Conservation (phyloP, 352 stramenopile genomes). For the Globisporangium radiosum region DNA sequence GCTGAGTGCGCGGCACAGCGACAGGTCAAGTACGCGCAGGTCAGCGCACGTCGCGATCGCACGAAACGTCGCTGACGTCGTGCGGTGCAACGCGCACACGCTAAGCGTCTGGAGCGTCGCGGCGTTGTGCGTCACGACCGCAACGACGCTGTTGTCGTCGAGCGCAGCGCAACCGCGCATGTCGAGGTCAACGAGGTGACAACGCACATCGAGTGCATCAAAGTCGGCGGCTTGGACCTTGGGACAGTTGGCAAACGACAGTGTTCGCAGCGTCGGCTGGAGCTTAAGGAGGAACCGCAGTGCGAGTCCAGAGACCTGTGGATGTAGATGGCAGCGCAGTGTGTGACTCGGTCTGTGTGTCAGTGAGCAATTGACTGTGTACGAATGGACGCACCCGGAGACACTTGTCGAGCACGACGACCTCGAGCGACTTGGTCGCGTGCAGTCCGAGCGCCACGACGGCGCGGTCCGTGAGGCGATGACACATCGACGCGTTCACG, state of each 20-base stretch:
- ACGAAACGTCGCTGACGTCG: constrained; percentile 51
- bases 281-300: constrained; percentile 49
- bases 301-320: constrained; percentile 48
- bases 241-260: constrained; percentile 65
- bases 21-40: constrained; percentile 63
- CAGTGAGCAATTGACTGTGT: no score
- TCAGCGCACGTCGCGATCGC: constrained; percentile 42
- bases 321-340: no score
- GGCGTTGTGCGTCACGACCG: constrained; percentile 45
- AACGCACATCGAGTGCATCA: constrained; percentile 16
- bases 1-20: constrained; percentile 62
- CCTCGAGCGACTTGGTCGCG: constrained; percentile 23
- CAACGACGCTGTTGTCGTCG: constrained; percentile 33
- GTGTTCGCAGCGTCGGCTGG: constrained; percentile 30
- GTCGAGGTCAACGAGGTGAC: constrained; percentile 28
- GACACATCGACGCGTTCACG: constrained; percentile 79
- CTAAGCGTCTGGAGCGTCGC: constrained; percentile 45
- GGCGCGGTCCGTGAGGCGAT: constrained; percentile 65
- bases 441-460: constrained; percentile 47
- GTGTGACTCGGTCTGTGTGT: no score
- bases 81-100: constrained; percentile 46
- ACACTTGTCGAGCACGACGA: constrained; percentile 50
- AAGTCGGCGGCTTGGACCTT: constrained; percentile 52
- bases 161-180: constrained; percentile 49
- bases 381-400: constrained; percentile 33